Evolutionary conservation across 2,329 filamentous ascomycete species (phyloP).

Genomic region (Metarhizium guizhouense): DNA sequence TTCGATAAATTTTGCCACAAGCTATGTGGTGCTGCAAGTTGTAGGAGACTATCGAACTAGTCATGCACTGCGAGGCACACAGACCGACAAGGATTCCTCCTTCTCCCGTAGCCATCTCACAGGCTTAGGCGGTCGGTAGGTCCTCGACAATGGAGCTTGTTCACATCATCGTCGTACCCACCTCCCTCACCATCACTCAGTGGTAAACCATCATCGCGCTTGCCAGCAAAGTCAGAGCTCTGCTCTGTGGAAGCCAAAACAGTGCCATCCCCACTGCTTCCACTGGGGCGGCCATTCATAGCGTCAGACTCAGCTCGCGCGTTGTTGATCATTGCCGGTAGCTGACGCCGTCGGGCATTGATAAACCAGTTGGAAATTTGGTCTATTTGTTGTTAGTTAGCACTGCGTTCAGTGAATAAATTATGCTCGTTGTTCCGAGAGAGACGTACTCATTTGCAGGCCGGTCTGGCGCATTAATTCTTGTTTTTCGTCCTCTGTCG

Average conservation of each 20-base stretch:
- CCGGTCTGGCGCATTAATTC: constrained; percentile 68
- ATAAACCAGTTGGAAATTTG: constrained; percentile 78
- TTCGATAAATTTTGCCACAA: neutral
- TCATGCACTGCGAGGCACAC: neutral
- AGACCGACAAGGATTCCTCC: neutral
- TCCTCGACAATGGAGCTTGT: constrained; percentile 20
- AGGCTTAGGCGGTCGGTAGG: constrained; percentile 14
- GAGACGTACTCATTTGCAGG: constrained; percentile 64
- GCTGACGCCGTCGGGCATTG: constrained; percentile 60
- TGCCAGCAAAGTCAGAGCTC: constrained; percentile 7
- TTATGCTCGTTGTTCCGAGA: neutral
- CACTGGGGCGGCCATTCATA: constrained; percentile 24
- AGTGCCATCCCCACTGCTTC: constrained; percentile 21
- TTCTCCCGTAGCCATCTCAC: neutral
- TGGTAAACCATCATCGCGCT: constrained; percentile 26
- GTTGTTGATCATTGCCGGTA: constrained; percentile 51
- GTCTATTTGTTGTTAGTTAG: constrained; percentile 30
- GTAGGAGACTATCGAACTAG: neutral
- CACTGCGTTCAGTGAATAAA: neutral
- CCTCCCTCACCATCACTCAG: constrained; percentile 39
- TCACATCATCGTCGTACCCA: constrained; percentile 35
- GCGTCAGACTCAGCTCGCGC: constrained; percentile 42
- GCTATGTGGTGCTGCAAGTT: neutral
- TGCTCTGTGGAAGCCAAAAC: constrained; percentile 30
- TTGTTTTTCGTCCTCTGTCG: constrained; percentile 81